These are phyloP conservation scores for Yamadazyma sp. DNA, from an alignment of 1,139 yeast genomes.

Conservation along the genomic window DNA sequence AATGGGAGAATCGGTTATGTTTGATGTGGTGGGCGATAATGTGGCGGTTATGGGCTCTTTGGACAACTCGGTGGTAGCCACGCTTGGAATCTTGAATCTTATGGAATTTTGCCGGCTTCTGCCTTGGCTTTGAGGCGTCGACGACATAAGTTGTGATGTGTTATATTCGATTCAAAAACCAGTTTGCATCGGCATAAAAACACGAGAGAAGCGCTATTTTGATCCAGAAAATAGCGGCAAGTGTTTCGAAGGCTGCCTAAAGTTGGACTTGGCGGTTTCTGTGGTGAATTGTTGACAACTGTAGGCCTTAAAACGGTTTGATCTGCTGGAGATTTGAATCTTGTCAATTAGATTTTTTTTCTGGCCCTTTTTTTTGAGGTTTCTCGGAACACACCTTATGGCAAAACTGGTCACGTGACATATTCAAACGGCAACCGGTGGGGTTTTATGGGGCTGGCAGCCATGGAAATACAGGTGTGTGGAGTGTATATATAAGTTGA, in stretches of 20 bases:
- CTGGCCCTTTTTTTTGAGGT: neutral
- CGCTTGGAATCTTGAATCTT: constrained; percentile 1
- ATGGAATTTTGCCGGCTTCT: constrained; percentile 16
- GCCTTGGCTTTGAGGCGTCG: constrained; percentile 4
- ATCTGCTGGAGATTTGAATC: neutral
- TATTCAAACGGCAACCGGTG: too few species aligned
- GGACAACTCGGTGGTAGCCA: constrained; percentile 17
- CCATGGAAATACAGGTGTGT: too few species aligned
- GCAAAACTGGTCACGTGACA: neutral
- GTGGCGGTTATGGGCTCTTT: constrained; percentile 9
- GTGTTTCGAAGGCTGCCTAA: too few species aligned
- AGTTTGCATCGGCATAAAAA: too few species aligned
- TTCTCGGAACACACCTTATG: too few species aligned
- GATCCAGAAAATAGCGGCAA: too few species aligned
- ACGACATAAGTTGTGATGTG: constrained; percentile 4
- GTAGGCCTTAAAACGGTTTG: neutral
- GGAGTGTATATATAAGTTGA: too few species aligned
- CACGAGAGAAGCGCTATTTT: too few species aligned
- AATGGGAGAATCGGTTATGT: neutral
- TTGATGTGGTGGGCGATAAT: constrained; percentile 13
- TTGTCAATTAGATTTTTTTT: neutral
- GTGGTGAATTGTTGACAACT: too few species aligned
- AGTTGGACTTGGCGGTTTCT: too few species aligned
- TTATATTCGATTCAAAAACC: neutral
- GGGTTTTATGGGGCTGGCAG: too few species aligned